Base-by-base conservation (phyloP, 768 basidiomycete species). In the Russula vinacea region DNA sequence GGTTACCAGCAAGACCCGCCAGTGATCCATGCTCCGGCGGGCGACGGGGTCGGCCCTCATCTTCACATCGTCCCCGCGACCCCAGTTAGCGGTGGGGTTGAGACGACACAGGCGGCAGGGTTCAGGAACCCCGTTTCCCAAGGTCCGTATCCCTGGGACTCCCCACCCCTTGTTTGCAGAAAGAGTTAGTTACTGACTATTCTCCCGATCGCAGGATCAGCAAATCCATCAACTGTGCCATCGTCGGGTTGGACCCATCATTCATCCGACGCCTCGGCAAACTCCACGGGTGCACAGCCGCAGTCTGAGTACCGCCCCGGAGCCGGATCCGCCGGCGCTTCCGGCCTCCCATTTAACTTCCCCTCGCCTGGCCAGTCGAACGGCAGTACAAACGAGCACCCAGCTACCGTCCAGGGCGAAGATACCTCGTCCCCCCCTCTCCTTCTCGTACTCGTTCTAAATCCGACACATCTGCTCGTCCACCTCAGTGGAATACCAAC, bases 41-140 rank as follows among this genome's bases (percentile, higher is more conserved):
- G 82, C 47, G 76, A 77, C 33, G 74, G 76, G 10, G 75, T 76
- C 19, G 84, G 87, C 0, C 89, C 88, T 0, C 82, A 81, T 57
- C 80, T 93, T 65, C 84, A 90, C 71, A 86, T 93, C 66, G 89
- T 92, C 8, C 91, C 91, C 47, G 89, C 90, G 24, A 93, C 91
- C 3, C 91, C 91, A 9, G 80, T 93, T n/a, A 45, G 19, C 60
- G 83, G 82, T 64, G 85, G 83, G 24, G 84, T 77, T 40, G 79
- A 76, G 32, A 76, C 76, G 42, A 74, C 76, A 11, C 78, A 80
- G 63, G 72, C 77, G 44, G 80, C 76, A 42, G 79, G 82, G 45
- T 88, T 86, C 78, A 76, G 78, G 40, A 77, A 79, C 73, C 82
- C 68, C 73, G 76, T 87, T 56, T 77, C 79, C 67, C 82, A 83